Evolutionary conservation across 2,329 filamentous ascomycete genomes (phyloP), one percentile per base, ranked within the genome.

Genomic region (Fusarium albosuccineum): DNA sequence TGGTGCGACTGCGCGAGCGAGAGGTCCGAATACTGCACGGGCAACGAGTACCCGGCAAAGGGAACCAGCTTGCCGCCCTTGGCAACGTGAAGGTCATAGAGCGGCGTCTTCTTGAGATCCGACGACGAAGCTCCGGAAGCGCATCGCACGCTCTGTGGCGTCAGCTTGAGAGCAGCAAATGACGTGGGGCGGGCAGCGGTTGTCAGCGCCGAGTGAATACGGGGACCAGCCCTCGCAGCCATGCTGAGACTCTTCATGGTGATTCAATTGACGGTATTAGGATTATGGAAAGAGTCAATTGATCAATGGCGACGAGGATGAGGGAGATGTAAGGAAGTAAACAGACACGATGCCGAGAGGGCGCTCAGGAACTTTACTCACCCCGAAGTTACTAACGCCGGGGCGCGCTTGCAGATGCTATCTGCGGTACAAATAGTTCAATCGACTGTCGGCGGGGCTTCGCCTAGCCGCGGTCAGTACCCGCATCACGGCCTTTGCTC

Each of bases 1-100:
- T 89, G 86, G 83, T 98, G 96, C 53, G 93, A 97, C 64, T 94
- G 92, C 70, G 88, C 86, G 67, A 97, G 91, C 71, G 91, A 90
- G 69, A 92, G 85, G 69, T 89, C 87, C 34, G 85, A 81, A 82
- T 98, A 99, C 79, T 96, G 92, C 44, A 99, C 89, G 8, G 96
- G 96, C 93, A 99, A 97, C 72, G 88, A 85, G 82, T 91, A 97
- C 70, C 93, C 94, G 67, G 92, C 95, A 80, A 97, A 99, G n/a
- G 93, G 92, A 50, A 97, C 95, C 89, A 98, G 96, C 82, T 97
- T 97, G 70, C 87, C 96, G 70, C 93, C 93, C 76, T 92, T 84
- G 60, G 87, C 85, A 65, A 94, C 75, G 78, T 97, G 92, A 22
- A 97, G 83, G 73, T 93, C 89, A 79, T 95, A 92, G 22, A 97